Evolutionary conservation across 768 basidiomycete species (phyloP).

Genomic region (Podaxis sp.): DNA sequence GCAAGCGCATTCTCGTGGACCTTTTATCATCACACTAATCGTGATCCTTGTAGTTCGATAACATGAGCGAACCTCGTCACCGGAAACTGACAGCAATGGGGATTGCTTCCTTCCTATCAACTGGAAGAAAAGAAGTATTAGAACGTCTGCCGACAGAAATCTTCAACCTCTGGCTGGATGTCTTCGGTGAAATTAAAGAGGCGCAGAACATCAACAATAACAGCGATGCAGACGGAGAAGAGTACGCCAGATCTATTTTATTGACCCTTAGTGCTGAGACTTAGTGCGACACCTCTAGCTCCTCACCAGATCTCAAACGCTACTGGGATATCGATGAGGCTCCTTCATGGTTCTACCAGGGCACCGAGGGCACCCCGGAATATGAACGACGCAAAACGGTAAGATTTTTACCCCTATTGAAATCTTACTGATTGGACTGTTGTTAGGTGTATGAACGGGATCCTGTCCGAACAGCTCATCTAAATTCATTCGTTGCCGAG

Average conservation of each 20-base stretch:
- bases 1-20: conserved; percentile 35
- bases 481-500: conserved; percentile 58
- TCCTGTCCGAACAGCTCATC: conserved; percentile 62
- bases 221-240: conserved; percentile 1
- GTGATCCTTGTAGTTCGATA: conserved; percentile 65
- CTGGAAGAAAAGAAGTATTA: conserved; percentile 71
- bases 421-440: conserved; percentile 8
- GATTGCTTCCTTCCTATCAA: conserved; percentile 72
- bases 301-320: conserved; percentile 45
- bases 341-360: conserved; percentile 56
- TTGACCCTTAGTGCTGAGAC: background rate
- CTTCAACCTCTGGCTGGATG: conserved; percentile 86
- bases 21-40: conserved; percentile 7
- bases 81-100: conserved; percentile 86
- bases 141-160: conserved; percentile 70
- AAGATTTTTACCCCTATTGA: conserved; percentile 19
- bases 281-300: conserved; percentile 19
- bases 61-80: conserved; percentile 81
- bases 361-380: conserved; percentile 71
- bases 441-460: conserved; percentile 67
- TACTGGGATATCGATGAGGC: conserved; percentile 72
- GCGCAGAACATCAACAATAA: conserved; percentile 34
- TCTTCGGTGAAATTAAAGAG: conserved; percentile 85
- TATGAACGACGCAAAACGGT: conserved; percentile 75
- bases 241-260: background rate